Evolutionary conservation across 768 basidiomycete species (phyloP).

Genomic region (Auricularia auricula-judae): DNA sequence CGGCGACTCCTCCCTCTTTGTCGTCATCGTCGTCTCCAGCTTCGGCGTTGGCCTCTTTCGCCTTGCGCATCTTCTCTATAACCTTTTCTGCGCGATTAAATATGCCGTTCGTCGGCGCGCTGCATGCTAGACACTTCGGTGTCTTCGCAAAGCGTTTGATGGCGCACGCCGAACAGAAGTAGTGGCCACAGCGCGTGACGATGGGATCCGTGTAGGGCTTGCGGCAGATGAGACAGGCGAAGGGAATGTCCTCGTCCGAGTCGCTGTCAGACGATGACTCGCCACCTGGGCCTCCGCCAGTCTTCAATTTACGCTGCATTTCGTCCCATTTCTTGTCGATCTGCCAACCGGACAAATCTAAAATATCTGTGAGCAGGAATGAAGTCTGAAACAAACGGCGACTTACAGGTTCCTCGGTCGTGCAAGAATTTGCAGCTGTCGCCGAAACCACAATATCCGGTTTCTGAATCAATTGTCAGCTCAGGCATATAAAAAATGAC

Average conservation of each 20-base stretch:
- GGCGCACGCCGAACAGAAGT: conserved; percentile 91
- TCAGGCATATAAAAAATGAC: neutral
- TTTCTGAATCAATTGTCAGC: conserved; percentile 46
- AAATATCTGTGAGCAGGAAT: conserved; percentile 14
- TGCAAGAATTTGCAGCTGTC: conserved; percentile 99
- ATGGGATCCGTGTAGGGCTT: conserved; percentile 92
- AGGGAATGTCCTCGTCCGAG: conserved; percentile 83
- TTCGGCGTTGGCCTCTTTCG: conserved; percentile 37
- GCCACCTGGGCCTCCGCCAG: neutral
- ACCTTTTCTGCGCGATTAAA: conserved; percentile 95
- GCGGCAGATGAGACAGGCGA: conserved; percentile 96
- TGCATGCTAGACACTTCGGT: conserved; percentile 91
- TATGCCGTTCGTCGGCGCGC: conserved; percentile 85
- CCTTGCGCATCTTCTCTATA: conserved; percentile 75
- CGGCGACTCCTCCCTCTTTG: conserved; percentile 19
- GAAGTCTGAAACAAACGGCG: neutral
- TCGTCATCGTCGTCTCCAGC: conserved; percentile 38
- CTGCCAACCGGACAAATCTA: conserved; percentile 98
- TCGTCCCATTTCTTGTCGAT: conserved; percentile 65
- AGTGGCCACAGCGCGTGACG: conserved; percentile 93
- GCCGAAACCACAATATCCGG: conserved; percentile 97
- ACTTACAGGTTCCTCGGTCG: conserved; percentile 89
- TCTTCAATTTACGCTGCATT: neutral
- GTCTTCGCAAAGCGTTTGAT: conserved; percentile 91
- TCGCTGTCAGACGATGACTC: conserved; percentile 33